phyloP scores from a whole-genome alignment of 2,329 filamentous ascomycete species.

The Colletotrichum graminicola region DNA sequence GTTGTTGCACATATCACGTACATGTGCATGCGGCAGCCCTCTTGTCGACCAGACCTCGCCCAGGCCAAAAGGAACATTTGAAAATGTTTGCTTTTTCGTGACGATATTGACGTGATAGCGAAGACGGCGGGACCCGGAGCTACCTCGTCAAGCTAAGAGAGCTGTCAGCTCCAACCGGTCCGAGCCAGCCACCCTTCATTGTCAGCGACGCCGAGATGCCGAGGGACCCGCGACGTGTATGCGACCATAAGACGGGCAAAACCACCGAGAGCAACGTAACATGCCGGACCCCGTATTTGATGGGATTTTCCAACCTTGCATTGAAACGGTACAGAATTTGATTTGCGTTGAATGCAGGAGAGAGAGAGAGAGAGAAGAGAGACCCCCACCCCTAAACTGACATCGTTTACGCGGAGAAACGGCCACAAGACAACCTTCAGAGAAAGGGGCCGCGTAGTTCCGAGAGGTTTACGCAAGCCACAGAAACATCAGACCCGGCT shows the following conservation, averaged over 20 bases:
- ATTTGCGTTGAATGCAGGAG: background rate
- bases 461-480: background rate
- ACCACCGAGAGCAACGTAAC: background rate
- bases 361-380: background rate
- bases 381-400: background rate
- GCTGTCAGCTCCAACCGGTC: background rate
- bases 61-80: background rate
- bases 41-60: background rate
- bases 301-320: background rate
- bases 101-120: no score
- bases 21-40: background rate
- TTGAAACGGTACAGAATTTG: background rate
- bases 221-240: background rate
- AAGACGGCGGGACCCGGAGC: no score
- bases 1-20: no score
- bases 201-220: conserved; percentile 1
- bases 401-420: background rate
- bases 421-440: background rate
- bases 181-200: background rate
- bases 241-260: background rate
- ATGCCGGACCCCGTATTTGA: background rate
- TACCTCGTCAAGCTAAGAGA: background rate
- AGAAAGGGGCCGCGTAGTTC: background rate
- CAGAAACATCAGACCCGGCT: background rate
- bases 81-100: background rate